A percentile compares a stretch with the other conserved stretches of the same genome.
Evolutionary conservation across 2,329 filamentous ascomycete genomes (phyloP).

Genomic region (Phoma sp.): DNA sequence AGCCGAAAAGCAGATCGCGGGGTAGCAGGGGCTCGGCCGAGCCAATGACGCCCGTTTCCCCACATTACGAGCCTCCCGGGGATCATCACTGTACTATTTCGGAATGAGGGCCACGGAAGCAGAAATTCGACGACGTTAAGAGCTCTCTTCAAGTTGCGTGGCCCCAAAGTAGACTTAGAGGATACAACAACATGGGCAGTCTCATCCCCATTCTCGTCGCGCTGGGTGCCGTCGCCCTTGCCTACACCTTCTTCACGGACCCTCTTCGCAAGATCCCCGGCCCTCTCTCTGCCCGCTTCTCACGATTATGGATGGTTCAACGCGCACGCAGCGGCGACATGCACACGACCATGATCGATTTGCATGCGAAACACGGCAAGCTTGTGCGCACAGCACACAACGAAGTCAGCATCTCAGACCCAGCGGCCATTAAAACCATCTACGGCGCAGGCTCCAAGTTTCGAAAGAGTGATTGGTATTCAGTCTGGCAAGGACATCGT

Average conservation of each 20-base stretch:
- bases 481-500: conserved; percentile 17
- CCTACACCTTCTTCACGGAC: conserved; percentile 5
- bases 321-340: conserved; percentile 9
- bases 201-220: conserved; percentile 6
- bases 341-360: conserved; percentile 12
- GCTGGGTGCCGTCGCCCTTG: not conserved
- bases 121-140: not conserved
- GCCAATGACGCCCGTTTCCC: not conserved
- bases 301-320: conserved; percentile 15
- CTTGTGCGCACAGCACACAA: conserved; percentile 20
- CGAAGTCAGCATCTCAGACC: conserved; percentile 17
- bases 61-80: not conserved
- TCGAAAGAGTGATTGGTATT: conserved; percentile 29
- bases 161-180: no score
- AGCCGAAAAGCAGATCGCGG: not conserved
- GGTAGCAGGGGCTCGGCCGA: conserved; percentile 2
- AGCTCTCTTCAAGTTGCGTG: no score
- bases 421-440: conserved; percentile 22
- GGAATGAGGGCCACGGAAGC: not conserved
- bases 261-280: conserved; percentile 12
- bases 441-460: conserved; percentile 30
- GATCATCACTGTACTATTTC: not conserved
- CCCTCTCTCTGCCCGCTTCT: conserved; percentile 10
- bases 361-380: conserved; percentile 19
- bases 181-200: conserved; percentile 2